A percentile compares a stretch with the other conserved stretches of the same genome.
These are phyloP conservation scores for Komagataella populi DNA, from an alignment of 805 yeast species.

Conservation along the genomic window DNA sequence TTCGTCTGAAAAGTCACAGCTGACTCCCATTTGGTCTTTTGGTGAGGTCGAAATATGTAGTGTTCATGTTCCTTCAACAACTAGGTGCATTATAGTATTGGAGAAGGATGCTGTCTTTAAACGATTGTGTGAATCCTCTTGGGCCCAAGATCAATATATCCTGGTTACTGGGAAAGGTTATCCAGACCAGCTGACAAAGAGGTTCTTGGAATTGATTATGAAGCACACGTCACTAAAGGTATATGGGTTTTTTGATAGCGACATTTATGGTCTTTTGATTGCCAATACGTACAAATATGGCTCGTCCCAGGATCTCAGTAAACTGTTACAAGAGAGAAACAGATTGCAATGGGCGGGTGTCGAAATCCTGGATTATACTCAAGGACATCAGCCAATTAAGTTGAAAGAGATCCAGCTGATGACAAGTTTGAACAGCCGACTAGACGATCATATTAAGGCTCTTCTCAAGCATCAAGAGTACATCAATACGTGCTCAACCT, in stretches of 20 bases:
- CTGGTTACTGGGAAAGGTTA: constrained; percentile 54
- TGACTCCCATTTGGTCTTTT: background rate
- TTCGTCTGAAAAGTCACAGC: background rate
- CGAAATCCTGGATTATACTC: background rate
- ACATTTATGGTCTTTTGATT: constrained; percentile 49
- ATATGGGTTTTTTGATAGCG: constrained; percentile 44
- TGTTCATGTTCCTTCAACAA: background rate
- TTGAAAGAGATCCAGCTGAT: background rate
- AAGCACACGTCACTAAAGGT: constrained; percentile 8
- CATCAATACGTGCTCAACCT: background rate
- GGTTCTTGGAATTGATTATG: constrained; percentile 16
- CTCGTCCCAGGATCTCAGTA: constrained; percentile 1
- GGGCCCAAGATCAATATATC: constrained; percentile 20
- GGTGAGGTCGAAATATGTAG: background rate
- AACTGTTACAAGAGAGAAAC: background rate
- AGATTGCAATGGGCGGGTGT: background rate
- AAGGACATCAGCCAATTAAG: background rate
- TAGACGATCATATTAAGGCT: background rate
- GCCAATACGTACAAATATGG: constrained; percentile 22
- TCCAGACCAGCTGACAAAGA: constrained; percentile 43
- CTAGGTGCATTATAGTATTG: constrained; percentile 22
- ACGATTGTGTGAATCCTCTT: background rate
- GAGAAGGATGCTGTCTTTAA: constrained; percentile 30
- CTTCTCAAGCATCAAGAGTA: background rate
- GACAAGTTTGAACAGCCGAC: background rate